Evolutionary conservation across 192 early-diverging fungal species (phyloP).

Genomic region (Coemansia sp.): DNA sequence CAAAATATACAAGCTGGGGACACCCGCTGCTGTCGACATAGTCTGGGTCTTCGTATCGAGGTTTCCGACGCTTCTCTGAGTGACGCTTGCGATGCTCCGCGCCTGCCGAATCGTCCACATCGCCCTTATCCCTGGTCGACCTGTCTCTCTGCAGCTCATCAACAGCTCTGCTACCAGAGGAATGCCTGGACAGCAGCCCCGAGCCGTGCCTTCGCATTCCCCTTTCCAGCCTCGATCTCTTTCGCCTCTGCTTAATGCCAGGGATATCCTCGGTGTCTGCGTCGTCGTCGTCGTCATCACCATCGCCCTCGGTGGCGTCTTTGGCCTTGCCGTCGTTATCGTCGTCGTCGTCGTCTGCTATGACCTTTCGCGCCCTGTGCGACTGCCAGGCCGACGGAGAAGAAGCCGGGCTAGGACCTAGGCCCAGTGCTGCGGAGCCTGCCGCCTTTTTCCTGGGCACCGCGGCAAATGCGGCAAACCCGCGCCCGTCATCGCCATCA

Average conservation of each 20-base stretch:
- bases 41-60: constrained; percentile 33
- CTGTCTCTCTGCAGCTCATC: background rate
- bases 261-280: constrained; percentile 20
- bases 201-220: constrained; percentile 1
- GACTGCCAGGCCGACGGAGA: constrained; percentile 12
- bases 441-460: background rate
- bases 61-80: constrained; percentile 26
- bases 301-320: constrained; percentile 10
- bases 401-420: constrained; percentile 6
- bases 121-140: background rate
- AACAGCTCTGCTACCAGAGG: background rate
- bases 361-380: constrained; percentile 26
- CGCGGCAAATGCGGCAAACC: background rate
- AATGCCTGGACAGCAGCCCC: background rate
- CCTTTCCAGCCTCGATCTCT: background rate
- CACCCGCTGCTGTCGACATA: constrained; percentile 23
- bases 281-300: constrained; percentile 3
- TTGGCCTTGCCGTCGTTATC: constrained; percentile 9
- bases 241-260: constrained; percentile 3
- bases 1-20: constrained; percentile 50
- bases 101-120: background rate
- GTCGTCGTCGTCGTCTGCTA: constrained; percentile 38
- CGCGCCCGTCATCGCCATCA: constrained; percentile 17
- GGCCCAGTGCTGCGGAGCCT: background rate
- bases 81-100: constrained; percentile 15